Base-by-base conservation (phyloP, 176 grass and related monocot species). In the Triticum timopheevii region DNA sequence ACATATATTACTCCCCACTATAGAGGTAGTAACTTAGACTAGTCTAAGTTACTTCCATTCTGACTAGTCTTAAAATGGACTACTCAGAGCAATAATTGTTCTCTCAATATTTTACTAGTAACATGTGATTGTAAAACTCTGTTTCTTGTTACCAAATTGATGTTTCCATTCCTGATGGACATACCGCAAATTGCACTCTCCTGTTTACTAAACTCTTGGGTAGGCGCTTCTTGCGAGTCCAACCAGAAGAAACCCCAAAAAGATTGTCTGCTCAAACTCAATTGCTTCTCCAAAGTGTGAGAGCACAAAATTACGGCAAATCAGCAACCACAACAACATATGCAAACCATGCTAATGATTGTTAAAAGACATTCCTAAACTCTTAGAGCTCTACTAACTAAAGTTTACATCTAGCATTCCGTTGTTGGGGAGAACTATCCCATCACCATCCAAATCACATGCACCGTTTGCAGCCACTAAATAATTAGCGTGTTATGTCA, bases 301-400 rank as follows among this genome's bases (percentile, higher is more conserved):
- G 23, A 20, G 36, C 78, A 80, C 78, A 65, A 80, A 44, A 40
- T 44, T 65, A 80, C 13, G 44, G 24, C 61, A 80, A 44, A 33
- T 39, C 56, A 62, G 33, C 54, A 24, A 59, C 59, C 23, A 80
- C 8, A 44, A 16, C 59, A 80, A 17, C 79, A 44, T 40, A 71
- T 36, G 34, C 25, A 58, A 58, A 67, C 13, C 16, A 16, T 85
- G 45, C 5, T 56, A 52, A 65, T 39, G 35, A 40, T 70, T 61
- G 74, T 69, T n/a, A 76, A 19, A 63, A 31, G 38, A 33, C 13
- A 81, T 58, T 22, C 16, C 22, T 67, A 31, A 54, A 22, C 49
- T 69, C 24, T 62, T 4, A 34, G 23, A 39, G 45, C 23, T 69
- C n/a, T 59, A 7, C 8, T 28, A 50, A 4, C 13, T 50, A 50